Base-by-base conservation (phyloP, 345 rosid species). In the Cardamine chenopodiifolia region DNA sequence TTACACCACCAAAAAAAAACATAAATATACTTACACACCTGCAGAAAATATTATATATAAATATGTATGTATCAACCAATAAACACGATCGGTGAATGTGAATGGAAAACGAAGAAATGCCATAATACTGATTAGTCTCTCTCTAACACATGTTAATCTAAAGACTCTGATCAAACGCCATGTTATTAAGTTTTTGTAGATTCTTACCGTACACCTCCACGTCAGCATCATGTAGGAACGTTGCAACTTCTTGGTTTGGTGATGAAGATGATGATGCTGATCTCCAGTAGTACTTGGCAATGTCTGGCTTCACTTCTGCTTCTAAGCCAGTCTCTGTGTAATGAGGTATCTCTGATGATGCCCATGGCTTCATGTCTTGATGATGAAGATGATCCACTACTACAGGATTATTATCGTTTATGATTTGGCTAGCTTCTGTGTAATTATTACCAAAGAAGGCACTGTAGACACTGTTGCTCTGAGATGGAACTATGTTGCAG, bases 301-400 rank as follows among this genome's bases (percentile, higher is more conserved):
- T 66, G 44, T 72, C 81, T 66, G 81, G 81, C 68, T 78, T 78
- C 64, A 78, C 81, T 60, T 78, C 77, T 65, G 77, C 50, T 64
- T 71, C 68, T 40, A 78, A 66, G 26, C 68, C 62, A 65, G 55
- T 58, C 29, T 77, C 76, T 56, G 76, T 57, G 68, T 77, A 77
- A 3, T 66, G 77, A 59, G 72, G 77, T 50, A 66, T 58, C 45
- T 78, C 73, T 42, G 63, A 72, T 23, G 63, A 66, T 50, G 57
- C 52, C 81, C 77, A 78, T 55, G 80, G 28, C 73, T 72, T 77
- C 62, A 71, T 66, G 62, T 50, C 73, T 56, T 76, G 59, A 49
- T 42, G 44, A 56, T 45, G 29, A 55, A 31, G 68, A 28, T 74
- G 32, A 58, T 48, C 45, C 9, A 67, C 23, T 15, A 70, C 26